Conservation (phyloP, 306 rosid genomes). For the Castanea mollissima region DNA sequence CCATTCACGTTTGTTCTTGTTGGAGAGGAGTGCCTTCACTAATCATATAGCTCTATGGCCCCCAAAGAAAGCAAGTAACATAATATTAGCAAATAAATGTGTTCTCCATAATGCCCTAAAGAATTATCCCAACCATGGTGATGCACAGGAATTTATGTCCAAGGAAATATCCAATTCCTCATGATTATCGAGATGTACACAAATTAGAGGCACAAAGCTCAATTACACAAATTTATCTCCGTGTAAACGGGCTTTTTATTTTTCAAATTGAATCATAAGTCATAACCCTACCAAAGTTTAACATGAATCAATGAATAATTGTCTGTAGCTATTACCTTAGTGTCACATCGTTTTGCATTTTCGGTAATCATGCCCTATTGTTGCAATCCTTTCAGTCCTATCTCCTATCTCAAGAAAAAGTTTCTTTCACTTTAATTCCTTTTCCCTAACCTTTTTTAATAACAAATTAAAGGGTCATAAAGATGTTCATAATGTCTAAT, state of each 20-base stretch:
- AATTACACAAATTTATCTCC: constrained; percentile 11
- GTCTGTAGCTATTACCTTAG: neutral
- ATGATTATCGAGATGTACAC: neutral
- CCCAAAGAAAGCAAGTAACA: too few species aligned
- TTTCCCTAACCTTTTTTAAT: constrained; percentile 16
- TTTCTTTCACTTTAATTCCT: constrained; percentile 11
- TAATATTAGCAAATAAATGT: neutral
- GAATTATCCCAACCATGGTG: neutral
- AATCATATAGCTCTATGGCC: too few species aligned
- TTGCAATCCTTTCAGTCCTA: constrained; percentile 24
- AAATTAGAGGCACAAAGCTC: neutral
- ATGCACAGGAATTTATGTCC: neutral
- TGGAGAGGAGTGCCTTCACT: too few species aligned
- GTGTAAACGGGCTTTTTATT: constrained; percentile 1
- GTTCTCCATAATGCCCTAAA: neutral
- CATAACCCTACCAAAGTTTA: constrained; percentile 34
- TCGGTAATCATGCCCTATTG: constrained; percentile 16
- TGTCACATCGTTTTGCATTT: constrained; percentile 3
- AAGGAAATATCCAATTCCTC: neutral
- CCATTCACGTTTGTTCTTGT: too few species aligned
- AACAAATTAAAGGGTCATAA: constrained; percentile 21
- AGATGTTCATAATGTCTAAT: neutral
- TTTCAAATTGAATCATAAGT: constrained; percentile 12
- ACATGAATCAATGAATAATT: constrained; percentile 23
- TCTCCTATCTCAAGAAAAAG: constrained; percentile 20